Conservation (phyloP, 2,329 filamentous ascomycete species). For the Aspergillus pseudoterreus region DNA sequence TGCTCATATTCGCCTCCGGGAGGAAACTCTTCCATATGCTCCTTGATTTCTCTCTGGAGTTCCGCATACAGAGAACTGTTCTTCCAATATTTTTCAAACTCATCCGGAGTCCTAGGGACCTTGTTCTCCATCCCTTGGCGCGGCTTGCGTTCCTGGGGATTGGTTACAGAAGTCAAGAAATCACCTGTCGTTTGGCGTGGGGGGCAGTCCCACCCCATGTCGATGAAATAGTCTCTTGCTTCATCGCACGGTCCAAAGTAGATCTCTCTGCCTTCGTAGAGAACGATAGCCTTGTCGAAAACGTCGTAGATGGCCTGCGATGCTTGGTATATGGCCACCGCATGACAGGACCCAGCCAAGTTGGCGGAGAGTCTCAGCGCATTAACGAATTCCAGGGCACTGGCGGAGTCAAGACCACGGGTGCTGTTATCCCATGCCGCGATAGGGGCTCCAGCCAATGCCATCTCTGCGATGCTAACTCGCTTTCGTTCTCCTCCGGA, state of each 20-base stretch:
- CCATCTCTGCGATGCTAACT: conserved; percentile 46
- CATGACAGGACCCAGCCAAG: conserved; percentile 47
- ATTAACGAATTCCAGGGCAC: conserved; percentile 57
- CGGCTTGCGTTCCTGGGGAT: conserved; percentile 56
- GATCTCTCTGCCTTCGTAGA: conserved; percentile 75
- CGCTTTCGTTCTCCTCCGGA: conserved; percentile 61
- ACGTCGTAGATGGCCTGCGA: conserved; percentile 53
- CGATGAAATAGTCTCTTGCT: conserved; percentile 64
- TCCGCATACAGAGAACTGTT: conserved; percentile 29
- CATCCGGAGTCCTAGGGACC: conserved; percentile 64
- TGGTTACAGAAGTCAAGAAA: conserved; percentile 67
- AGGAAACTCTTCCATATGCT: conserved; percentile 31
- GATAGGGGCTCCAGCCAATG: conserved; percentile 33
- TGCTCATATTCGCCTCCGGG: conserved; percentile 28
- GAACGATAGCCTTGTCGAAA: conserved; percentile 71
- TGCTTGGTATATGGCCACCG: conserved; percentile 58
- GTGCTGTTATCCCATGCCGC: conserved; percentile 48
- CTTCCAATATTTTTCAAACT: conserved; percentile 57
- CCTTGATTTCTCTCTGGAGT: conserved; percentile 33
- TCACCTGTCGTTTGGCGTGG: conserved; percentile 65
- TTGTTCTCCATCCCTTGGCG: conserved; percentile 57
- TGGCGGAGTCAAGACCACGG: conserved; percentile 53
- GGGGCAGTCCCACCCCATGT: conserved; percentile 66
- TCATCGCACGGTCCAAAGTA: conserved; percentile 63
- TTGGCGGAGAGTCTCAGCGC: conserved; percentile 51